Evolutionary conservation across 306 rosid genomes (phyloP), one percentile per base, ranked within the genome.

Genomic region (Quercus agrifolia): DNA sequence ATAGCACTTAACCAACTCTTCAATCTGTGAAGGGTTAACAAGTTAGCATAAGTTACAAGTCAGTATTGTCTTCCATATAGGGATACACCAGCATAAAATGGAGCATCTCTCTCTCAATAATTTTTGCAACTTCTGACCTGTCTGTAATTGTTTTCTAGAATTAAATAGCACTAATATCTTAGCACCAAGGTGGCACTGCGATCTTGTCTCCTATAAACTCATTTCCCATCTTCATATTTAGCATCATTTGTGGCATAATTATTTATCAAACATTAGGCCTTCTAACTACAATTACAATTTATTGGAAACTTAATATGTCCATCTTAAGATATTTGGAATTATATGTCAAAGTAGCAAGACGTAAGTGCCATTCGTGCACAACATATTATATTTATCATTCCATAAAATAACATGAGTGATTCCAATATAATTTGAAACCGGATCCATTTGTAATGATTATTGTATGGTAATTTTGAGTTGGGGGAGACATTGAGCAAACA

Each of bases 141-240:
- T 62, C 38, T 28, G 14, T 62, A 27, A 62, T 62, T 62, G 38
- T 14, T 23, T 27, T 27, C 69, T 62, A 13, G 5, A 27, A 28
- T 5, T 64, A 28, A 28, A 64, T 30, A 6, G 31, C 21, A 30
- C 13, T 8, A 67, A 67, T 33, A 68, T 68, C 52, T 18, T 68
- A 19, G 51, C 54, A 35, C 52, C 38, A 68, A n/a, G 54, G 72
- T 68, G 72, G 72, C 72, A 35, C 72, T 35, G 27, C 12, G 72
- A 68, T 68, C 18, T 68, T 68, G 72, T 68, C 72, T 68, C 72
- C 72, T 15, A 35, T 4, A 68, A 68, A 12, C 72, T 68, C 72
- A 35, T 67, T 35, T 33, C 52, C 41, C 49, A 10, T 9, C n/a
- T 64, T 31, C 46, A 15, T 19, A 31, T 64, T 1, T 7, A 64